These are phyloP conservation scores for Fusarium chuoi DNA, from an alignment of 2,329 filamentous ascomycete genomes.

Conservation along the genomic window DNA sequence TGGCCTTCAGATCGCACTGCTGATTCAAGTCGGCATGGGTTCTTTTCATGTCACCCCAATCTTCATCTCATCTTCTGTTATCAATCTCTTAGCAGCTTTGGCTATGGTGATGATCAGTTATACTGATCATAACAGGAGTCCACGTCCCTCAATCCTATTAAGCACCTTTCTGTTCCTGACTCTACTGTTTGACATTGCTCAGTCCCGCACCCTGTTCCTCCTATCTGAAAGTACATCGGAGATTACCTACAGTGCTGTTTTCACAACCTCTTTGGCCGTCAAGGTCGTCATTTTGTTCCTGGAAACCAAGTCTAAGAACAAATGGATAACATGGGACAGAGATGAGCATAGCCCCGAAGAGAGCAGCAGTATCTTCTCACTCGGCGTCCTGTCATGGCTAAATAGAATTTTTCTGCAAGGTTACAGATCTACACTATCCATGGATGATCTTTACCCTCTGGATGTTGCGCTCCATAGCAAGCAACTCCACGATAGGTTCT, in stretches of 20 bases:
- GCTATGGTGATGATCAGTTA: conserved; percentile 46
- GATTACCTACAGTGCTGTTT: conserved; percentile 43
- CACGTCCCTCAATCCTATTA: conserved; percentile 56
- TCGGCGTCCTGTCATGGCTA: conserved; percentile 50
- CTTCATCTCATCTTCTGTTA: conserved; percentile 11
- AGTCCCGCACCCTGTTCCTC: conserved; percentile 56
- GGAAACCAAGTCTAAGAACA: conserved; percentile 52
- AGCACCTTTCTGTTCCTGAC: conserved; percentile 54
- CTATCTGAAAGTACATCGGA: conserved; percentile 26
- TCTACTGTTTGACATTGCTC: conserved; percentile 55
- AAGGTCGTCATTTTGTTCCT: conserved; percentile 50
- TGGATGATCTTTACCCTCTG: conserved; percentile 50
- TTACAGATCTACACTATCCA: conserved; percentile 46
- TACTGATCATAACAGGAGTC: conserved; percentile 50
- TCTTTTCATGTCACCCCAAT: background rate
- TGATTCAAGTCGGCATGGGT: background rate
- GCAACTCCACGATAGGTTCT: conserved; percentile 27
- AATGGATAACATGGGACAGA: conserved; percentile 51
- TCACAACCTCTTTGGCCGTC: conserved; percentile 48
- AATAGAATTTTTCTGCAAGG: conserved; percentile 49
- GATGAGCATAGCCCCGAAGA: conserved; percentile 52
- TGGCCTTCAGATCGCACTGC: background rate
- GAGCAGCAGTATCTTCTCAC: conserved; percentile 46
- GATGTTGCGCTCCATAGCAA: conserved; percentile 36
- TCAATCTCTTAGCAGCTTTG: conserved; percentile 43